A percentile compares a stretch with the other conserved stretches of the same genome.
These are phyloP conservation scores for Geosmithia putterillii DNA, from an alignment of 2,329 filamentous ascomycete genomes.

Conservation along the genomic window DNA sequence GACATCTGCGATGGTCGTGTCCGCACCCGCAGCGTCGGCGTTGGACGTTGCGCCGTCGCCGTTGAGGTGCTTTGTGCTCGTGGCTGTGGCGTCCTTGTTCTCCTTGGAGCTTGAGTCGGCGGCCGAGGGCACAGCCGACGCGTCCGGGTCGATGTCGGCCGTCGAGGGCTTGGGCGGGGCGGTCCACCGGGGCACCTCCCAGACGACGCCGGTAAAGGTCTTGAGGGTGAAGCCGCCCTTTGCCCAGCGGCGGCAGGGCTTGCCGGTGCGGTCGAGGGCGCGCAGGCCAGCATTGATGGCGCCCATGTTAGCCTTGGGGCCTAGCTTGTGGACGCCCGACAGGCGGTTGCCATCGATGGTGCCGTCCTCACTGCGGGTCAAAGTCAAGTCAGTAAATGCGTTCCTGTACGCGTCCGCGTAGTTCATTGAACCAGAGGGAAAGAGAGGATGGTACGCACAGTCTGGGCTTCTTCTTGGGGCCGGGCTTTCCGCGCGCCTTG, in stretches of 20 bases:
- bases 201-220: constrained; percentile 80
- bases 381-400: not conserved
- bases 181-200: constrained; percentile 75
- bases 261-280: constrained; percentile 82
- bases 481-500: constrained; percentile 76
- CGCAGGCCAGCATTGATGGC: constrained; percentile 95
- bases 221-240: constrained; percentile 74
- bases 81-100: constrained; percentile 30
- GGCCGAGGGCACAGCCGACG: constrained; percentile 29
- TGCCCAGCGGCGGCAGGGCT: constrained; percentile 86
- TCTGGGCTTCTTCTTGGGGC: constrained; percentile 91
- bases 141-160: constrained; percentile 33
- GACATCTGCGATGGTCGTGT: not conserved
- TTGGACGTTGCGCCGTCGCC: not conserved
- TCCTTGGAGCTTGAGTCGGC: constrained; percentile 48
- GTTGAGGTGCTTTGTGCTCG: too few species aligned
- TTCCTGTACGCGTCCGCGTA: too few species aligned
- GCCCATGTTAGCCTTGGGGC: constrained; percentile 91
- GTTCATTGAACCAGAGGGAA: not conserved
- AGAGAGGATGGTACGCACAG: constrained; percentile 52
- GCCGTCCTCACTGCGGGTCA: constrained; percentile 42
- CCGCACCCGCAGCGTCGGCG: not conserved
- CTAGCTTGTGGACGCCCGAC: constrained; percentile 63
- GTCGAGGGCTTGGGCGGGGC: constrained; percentile 49
- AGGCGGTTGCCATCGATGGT: constrained; percentile 42